phyloP scores from a whole-genome alignment of 805 yeast genomes.

The Candida verbasci region DNA sequence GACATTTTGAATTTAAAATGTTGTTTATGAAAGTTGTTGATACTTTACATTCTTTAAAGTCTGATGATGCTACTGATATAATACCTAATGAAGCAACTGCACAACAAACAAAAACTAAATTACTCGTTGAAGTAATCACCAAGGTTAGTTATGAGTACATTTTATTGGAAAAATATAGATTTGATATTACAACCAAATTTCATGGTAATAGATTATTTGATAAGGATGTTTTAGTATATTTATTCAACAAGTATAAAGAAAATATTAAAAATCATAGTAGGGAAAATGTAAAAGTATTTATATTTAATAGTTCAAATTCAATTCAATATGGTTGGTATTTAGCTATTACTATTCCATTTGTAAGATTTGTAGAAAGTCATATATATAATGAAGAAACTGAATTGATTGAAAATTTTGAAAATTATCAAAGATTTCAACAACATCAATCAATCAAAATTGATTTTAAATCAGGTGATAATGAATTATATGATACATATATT shows the following conservation, averaged over 20 bases:
- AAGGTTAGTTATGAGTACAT: slow-evolving; percentile 36
- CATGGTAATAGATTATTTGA: slow-evolving; percentile 30
- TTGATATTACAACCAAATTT: slow-evolving; percentile 33
- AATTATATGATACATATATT: slow-evolving; percentile 18
- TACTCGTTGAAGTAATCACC: slow-evolving; percentile 26
- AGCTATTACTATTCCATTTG: slow-evolving; percentile 33
- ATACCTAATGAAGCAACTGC: slow-evolving; percentile 10
- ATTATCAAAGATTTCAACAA: slow-evolving; percentile 13
- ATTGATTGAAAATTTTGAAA: slow-evolving; percentile 13
- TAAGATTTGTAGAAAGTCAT: slow-evolving; percentile 30
- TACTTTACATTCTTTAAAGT: slow-evolving; percentile 20
- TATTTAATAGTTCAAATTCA: slow-evolving; percentile 30
- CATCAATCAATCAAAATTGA: slow-evolving; percentile 10
- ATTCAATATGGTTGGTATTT: slow-evolving; percentile 36
- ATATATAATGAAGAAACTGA: slow-evolving; percentile 22
- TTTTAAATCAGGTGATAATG: slow-evolving; percentile 20
- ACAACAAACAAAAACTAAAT: slow-evolving; percentile 11
- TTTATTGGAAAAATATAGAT: slow-evolving; percentile 34
- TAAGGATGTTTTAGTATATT: slow-evolving; percentile 15
- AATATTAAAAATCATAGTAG: slow-evolving; percentile 10
- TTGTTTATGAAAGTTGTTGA: slow-evolving; percentile 23
- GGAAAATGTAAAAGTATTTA: slow-evolving; percentile 27
- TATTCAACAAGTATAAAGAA: slow-evolving; percentile 20
- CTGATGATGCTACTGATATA: slow-evolving; percentile 24
- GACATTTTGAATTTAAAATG: slow-evolving; percentile 25